phyloP scores from a whole-genome alignment of 352 stramenopile genomes.

The Phytophthora pistaciae region DNA sequence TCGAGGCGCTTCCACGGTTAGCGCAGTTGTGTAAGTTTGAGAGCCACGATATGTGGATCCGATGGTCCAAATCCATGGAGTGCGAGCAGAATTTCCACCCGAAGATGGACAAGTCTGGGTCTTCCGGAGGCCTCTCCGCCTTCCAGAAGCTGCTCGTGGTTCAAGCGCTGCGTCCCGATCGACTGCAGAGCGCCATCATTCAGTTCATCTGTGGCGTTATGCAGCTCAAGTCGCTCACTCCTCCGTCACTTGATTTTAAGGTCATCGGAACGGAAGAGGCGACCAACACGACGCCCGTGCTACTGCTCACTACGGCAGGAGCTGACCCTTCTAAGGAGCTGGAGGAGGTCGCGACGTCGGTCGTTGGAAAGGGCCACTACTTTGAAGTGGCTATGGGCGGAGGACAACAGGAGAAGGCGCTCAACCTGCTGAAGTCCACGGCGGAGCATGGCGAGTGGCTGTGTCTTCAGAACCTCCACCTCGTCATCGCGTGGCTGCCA shows the following conservation, averaged over 20 bases:
- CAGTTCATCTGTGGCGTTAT: slow-evolving; percentile 92
- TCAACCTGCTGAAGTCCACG: slow-evolving; percentile 82
- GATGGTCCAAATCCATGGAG: slow-evolving; percentile 90
- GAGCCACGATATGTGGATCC: slow-evolving; percentile 87
- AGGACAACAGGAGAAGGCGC: slow-evolving; percentile 93
- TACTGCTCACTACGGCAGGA: slow-evolving; percentile 94
- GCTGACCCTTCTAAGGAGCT: slow-evolving; percentile 95
- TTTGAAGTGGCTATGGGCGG: slow-evolving; percentile 96
- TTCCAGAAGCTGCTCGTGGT: slow-evolving; percentile 96
- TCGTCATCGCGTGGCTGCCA: slow-evolving; percentile 95
- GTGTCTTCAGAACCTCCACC: slow-evolving; percentile 97
- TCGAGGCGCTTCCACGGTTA: slow-evolving; percentile 77
- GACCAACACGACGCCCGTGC: slow-evolving; percentile 81
- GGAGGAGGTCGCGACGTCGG: slow-evolving; percentile 88
- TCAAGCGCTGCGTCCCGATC: slow-evolving; percentile 92
- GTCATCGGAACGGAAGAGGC: slow-evolving; percentile 73
- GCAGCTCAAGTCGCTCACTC: slow-evolving; percentile 88
- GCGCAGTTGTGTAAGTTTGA: slow-evolving; percentile 85
- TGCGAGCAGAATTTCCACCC: slow-evolving; percentile 93
- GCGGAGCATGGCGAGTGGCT: slow-evolving; percentile 93
- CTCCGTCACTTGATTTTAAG: slow-evolving; percentile 84
- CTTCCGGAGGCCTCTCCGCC: slow-evolving; percentile 63
- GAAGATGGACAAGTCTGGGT: slow-evolving; percentile 78
- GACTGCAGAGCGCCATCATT: slow-evolving; percentile 90
- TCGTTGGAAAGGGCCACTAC: slow-evolving; percentile 92